phyloP scores from a whole-genome alignment of 768 basidiomycete species.

The Boletus tylopilopsis region DNA sequence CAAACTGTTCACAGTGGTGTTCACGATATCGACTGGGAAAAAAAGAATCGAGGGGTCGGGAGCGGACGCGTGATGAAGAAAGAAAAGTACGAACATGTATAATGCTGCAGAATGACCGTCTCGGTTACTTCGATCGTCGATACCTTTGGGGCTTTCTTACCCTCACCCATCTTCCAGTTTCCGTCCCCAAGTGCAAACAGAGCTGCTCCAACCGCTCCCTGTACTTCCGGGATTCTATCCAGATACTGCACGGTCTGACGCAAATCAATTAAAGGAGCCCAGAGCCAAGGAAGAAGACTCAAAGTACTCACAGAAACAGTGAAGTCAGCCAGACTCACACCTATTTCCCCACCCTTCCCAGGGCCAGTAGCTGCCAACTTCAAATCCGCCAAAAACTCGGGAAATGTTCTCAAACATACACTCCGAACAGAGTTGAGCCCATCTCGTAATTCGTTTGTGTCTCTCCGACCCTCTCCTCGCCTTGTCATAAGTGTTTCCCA shows the following conservation, averaged over 20 bases:
- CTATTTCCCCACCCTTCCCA: slow-evolving; percentile 55
- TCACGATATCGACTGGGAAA: slow-evolving; percentile 68
- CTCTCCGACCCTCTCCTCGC: slow-evolving; percentile 43
- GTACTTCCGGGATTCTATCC: slow-evolving; percentile 65
- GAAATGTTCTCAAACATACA: slow-evolving; percentile 77
- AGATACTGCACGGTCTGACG: slow-evolving; percentile 66
- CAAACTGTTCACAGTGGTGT: slow-evolving; percentile 56
- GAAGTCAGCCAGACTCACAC: slow-evolving; percentile 63
- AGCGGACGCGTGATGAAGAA: neutral
- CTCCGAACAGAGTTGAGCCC: slow-evolving; percentile 59
- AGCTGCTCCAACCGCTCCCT: slow-evolving; percentile 61
- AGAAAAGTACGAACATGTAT: slow-evolving; percentile 49
- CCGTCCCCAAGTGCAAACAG: slow-evolving; percentile 76
- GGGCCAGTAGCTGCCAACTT: slow-evolving; percentile 53
- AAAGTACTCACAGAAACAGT: slow-evolving; percentile 44
- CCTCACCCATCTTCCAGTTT: slow-evolving; percentile 92
- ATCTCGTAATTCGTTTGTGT: slow-evolving; percentile 69
- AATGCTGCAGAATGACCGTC: slow-evolving; percentile 66
- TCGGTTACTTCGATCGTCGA: slow-evolving; percentile 50
- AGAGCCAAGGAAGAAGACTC: neutral
- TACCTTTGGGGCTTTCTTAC: slow-evolving; percentile 46
- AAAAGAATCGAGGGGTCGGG: neutral
- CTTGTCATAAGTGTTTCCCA: slow-evolving; percentile 66
- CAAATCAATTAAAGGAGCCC: neutral
- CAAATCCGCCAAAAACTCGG: slow-evolving; percentile 77